phyloP scores from a whole-genome alignment of 306 rosid genomes.

The Gillenia trifoliata region DNA sequence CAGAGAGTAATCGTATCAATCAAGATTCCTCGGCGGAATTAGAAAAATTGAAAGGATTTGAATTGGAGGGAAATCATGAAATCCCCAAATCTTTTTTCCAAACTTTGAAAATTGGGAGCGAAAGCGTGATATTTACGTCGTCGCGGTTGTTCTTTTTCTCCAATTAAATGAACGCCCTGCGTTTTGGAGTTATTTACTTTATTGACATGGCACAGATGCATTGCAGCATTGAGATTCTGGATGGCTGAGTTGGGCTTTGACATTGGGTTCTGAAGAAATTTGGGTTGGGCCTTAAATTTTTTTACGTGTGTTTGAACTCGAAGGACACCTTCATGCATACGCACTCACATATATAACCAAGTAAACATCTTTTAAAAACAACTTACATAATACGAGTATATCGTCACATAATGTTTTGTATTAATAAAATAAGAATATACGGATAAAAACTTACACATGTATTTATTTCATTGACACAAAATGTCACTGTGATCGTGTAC shows the following conservation, averaged over 20 bases:
- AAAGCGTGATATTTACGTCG: constrained; percentile 16
- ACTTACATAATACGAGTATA: too few relatives aligned
- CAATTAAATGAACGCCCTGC: background rate
- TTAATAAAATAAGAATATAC: too few relatives aligned
- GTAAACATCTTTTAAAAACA: too few relatives aligned
- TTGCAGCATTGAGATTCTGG: background rate
- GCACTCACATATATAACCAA: too few relatives aligned
- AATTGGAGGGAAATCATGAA: constrained; percentile 31
- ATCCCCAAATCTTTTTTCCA: background rate
- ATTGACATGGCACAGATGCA: background rate
- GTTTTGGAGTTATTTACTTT: background rate
- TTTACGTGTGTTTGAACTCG: too few relatives aligned
- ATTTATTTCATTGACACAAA: background rate
- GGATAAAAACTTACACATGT: too few relatives aligned
- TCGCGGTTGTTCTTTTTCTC: background rate
- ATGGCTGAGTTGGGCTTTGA: background rate
- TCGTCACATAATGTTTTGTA: too few relatives aligned
- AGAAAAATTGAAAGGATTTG: background rate
- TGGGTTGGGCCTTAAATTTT: background rate
- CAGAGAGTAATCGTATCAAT: background rate
- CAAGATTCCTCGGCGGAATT: background rate
- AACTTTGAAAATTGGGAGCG: constrained; percentile 5
- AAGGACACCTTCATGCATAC: background rate
- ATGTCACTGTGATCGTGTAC: too few relatives aligned
- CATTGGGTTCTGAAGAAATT: background rate